Conservation (phyloP, 2,329 filamentous ascomycete species). For the Elsinoe perseae region DNA sequence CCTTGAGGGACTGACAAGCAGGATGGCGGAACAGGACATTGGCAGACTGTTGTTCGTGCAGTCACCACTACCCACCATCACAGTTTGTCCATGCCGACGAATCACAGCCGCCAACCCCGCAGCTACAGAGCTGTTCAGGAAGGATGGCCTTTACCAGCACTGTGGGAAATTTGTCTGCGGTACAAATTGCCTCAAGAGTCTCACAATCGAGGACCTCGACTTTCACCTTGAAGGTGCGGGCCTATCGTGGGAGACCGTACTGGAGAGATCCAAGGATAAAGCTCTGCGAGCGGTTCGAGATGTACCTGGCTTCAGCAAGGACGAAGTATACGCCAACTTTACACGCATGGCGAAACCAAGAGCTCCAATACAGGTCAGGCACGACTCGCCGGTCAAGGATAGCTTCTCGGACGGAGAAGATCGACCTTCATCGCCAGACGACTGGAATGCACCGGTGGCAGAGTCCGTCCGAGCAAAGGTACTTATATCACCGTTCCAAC, state of each 20-base stretch:
- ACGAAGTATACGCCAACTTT: slow-evolving; percentile 13
- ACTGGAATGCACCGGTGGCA: neutral
- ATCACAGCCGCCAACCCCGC: slow-evolving; percentile 13
- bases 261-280: slow-evolving; percentile 4
- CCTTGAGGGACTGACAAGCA: neutral
- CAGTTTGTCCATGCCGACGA: slow-evolving; percentile 8
- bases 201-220: slow-evolving; percentile 7
- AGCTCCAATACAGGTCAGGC: neutral
- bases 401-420: neutral
- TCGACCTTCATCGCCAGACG: neutral
- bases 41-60: slow-evolving; percentile 9
- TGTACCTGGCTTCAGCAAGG: slow-evolving; percentile 7
- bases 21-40: slow-evolving; percentile 4
- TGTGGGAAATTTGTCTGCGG: slow-evolving; percentile 11
- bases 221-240: slow-evolving; percentile 5
- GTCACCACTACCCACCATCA: slow-evolving; percentile 10
- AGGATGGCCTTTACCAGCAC: neutral
- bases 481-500: neutral
- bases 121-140: slow-evolving; percentile 7
- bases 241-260: slow-evolving; percentile 10
- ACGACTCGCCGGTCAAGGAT: slow-evolving; percentile 11
- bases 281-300: neutral
- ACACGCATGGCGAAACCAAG: slow-evolving; percentile 3
- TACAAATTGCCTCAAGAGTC: slow-evolving; percentile 11
- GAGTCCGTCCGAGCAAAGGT: slow-evolving; percentile 11